Evolutionary conservation across 1,284 basidiomycete species (phyloP), one percentile per base, ranked within the genome.

Genomic region (Naganishia cerealis): DNA sequence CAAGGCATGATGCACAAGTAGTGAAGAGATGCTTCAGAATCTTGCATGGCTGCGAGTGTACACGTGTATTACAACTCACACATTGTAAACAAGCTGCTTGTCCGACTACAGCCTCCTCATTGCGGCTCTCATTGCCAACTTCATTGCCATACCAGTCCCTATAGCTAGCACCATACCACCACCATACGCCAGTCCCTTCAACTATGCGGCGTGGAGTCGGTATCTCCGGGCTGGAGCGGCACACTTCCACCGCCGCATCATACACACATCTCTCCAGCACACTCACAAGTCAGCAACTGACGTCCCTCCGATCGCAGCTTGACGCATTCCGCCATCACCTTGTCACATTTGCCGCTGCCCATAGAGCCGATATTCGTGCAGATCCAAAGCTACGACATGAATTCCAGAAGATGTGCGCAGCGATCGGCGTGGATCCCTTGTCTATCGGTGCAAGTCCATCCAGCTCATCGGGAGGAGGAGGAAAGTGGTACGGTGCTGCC

Each of bases 321-420:
- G 84, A 86, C 57, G 87, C 90, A 56, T 99, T 99, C 80, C 90
- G 91, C 71, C 83, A 86, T 0, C 87, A 91, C 0, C 87, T 99
- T 62, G 82, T 87, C 9, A 84, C 85, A 69, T 99, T 98, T 76
- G 92, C 94, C 0, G 83, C 86, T 6, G 86, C 86, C 13, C 94
- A 98, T 78, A 87, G 92, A 26, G 86, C 89, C 56, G 88, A 90
- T 68, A 98, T 99, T 76, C 85, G 87, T 68, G 84, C 85, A 67
- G 91, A 97, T 75, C 91, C 96, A 1, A 85, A 86, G 1, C 95
- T 99, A 77, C 86, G 95, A 2, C 90, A 90, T 83, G 90, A 89
- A 16, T 99, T 99, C 80, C 92, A 94, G 74, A 89, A 91, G 70
- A 97, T 99, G 93, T 99, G 96, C 78, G 86, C 90, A 1, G 88